A percentile compares a stretch with the other conserved stretches of the same genome.
These are phyloP conservation scores for Fusarium pseudograminearum DNA, from an alignment of 2,329 filamentous ascomycete genomes.

Conservation along the genomic window DNA sequence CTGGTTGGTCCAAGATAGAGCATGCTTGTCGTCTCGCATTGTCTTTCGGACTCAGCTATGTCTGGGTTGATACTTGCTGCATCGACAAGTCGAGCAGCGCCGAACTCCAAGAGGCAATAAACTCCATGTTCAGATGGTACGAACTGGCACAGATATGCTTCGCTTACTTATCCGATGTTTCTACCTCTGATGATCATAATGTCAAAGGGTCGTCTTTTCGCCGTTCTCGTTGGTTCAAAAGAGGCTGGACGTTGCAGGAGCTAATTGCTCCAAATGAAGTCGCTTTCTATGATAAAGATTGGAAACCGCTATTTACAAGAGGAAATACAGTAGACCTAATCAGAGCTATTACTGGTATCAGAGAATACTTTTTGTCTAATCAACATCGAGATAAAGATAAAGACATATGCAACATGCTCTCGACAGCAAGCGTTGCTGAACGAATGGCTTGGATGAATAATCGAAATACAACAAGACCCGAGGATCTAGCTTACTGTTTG, in stretches of 20 bases:
- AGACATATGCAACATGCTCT: background rate
- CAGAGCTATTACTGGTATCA: background rate
- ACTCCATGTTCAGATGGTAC: background rate
- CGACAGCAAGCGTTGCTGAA: background rate
- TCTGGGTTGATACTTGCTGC: background rate
- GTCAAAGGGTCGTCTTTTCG: background rate
- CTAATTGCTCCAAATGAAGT: background rate
- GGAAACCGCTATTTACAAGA: background rate
- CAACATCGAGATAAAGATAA: too few relatives aligned
- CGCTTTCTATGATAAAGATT: background rate
- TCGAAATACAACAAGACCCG: background rate
- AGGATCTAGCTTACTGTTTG: background rate
- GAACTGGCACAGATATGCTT: background rate
- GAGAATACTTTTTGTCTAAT: fast-evolving
- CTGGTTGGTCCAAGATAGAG: background rate
- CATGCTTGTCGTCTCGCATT: background rate
- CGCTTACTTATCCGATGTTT: background rate
- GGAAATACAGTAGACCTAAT: background rate
- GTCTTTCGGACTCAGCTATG: too few relatives aligned
- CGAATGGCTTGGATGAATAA: background rate
- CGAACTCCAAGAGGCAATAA: background rate
- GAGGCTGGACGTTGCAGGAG: background rate
- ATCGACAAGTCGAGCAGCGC: background rate
- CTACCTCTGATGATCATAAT: fast-evolving
- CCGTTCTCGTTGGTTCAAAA: background rate